A percentile compares a stretch with the other conserved stretches of the same genome.
phyloP scores from a whole-genome alignment of 2,329 filamentous ascomycete genomes.

The Cadophora sp. region DNA sequence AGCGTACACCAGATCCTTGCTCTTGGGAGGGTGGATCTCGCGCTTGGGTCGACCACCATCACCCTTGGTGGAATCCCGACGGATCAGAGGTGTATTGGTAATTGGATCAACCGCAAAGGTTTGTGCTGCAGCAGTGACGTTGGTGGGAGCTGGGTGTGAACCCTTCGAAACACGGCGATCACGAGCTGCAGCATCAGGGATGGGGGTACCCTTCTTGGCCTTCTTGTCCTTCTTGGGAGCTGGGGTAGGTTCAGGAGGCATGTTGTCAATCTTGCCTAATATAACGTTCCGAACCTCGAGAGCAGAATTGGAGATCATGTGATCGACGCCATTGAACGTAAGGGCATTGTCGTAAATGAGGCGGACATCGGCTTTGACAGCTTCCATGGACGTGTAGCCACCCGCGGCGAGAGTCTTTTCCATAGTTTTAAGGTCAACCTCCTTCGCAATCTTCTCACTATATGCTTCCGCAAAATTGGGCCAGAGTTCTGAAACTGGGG shows the following conservation, averaged over 20 bases:
- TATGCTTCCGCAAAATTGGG: constrained; percentile 79
- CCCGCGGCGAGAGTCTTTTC: constrained; percentile 76
- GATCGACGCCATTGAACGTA: constrained; percentile 81
- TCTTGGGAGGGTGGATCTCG: constrained; percentile 89
- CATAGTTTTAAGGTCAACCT: constrained; percentile 85
- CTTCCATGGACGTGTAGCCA: constrained; percentile 72
- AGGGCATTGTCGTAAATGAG: constrained; percentile 81
- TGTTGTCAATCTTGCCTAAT: constrained; percentile 57
- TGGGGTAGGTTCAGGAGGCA: constrained; percentile 57
- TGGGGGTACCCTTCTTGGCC: constrained; percentile 50
- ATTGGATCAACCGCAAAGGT: constrained; percentile 80
- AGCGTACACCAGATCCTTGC: constrained; percentile 89
- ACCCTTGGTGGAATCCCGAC: constrained; percentile 80
- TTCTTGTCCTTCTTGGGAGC: constrained; percentile 69
- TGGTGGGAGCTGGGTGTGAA: constrained; percentile 43
- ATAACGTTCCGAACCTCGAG: constrained; percentile 65
- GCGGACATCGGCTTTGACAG: constrained; percentile 76
- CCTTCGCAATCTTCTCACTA: constrained; percentile 70
- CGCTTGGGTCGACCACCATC: constrained; percentile 87
- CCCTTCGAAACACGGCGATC: constrained; percentile 49
- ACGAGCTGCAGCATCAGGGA: constrained; percentile 48
- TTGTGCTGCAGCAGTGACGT: constrained; percentile 52
- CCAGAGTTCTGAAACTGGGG: constrained; percentile 78
- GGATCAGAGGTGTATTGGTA: constrained; percentile 76
- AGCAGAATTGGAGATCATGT: constrained; percentile 70